Evolutionary conservation across 208 protist genomes (phyloP), one percentile per base, ranked within the genome.

Genomic region (Crithidia fasciculata): DNA sequence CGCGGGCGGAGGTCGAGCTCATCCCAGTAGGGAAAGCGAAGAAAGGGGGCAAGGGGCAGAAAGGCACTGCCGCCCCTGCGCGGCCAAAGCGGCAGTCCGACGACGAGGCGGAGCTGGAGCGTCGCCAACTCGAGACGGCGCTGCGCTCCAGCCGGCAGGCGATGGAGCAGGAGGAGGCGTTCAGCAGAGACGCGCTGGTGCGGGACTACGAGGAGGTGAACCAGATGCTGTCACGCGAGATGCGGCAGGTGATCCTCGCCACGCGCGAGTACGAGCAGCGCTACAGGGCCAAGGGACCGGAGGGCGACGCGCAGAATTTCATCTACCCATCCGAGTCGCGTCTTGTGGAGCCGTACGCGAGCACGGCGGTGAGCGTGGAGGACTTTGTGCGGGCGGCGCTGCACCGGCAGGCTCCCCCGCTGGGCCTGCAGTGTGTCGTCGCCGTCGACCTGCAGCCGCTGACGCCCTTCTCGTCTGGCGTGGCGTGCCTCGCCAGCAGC

Each of bases 381-480:
- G 89, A 93, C 28, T 49, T 97, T 40, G 62, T 97, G 37, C 45
- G 74, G 4, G 65, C 83, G n/a, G 82, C 85, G 8, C 76, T 97
- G 43, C 83, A 82, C 45, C 88, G 84, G 0, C 78, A 86, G 36
- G 74, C 77, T 5, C 76, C 88, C 2, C 77, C 87, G 52, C 52
- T 87, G 5, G 92, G 92, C 15, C 58, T 94, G 43, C 92, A 96
- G 73, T 81, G 86, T 52, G 69, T 96, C 60, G 78, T 96, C 12
- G 92, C 92, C 4, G 69, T 96, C 28, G 92, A 97, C 60, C 72
- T 97, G 44, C 79, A 91, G 47, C 92, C 92, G 28, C 66, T 94
- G 55, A 91, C 86, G 16, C 82, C 88, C 28, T 87, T 85, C 76
- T 72, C 83, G 36, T 80, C 77, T 58, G 92, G 92, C 8, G 72